phyloP scores from a whole-genome alignment of 108 stramenopile species.

The Cyclotella choctawhatcheeana region DNA sequence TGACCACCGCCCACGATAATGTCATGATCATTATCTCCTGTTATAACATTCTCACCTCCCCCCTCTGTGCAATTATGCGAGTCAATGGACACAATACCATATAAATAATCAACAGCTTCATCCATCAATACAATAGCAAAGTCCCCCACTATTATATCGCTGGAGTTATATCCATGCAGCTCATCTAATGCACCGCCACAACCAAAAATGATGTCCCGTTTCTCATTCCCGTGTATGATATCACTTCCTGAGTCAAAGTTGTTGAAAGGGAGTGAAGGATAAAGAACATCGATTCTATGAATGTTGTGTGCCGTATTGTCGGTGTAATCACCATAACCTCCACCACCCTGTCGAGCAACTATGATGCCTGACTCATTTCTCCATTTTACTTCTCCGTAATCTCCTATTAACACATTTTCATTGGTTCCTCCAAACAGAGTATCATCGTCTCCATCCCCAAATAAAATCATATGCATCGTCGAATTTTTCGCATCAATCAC shows the following conservation, averaged over 20 bases:
- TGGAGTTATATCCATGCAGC: slow-evolving; percentile 17
- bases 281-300: slow-evolving; percentile 8
- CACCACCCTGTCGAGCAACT: slow-evolving; percentile 14
- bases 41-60: slow-evolving; percentile 16
- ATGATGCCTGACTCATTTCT: slow-evolving; percentile 12
- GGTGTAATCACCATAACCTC: slow-evolving; percentile 51
- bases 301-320: slow-evolving; percentile 26
- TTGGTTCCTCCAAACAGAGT: too few relatives aligned
- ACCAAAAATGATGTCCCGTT: slow-evolving; percentile 33
- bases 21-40: slow-evolving; percentile 16
- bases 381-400: slow-evolving; percentile 45
- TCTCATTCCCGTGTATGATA: slow-evolving; percentile 21
- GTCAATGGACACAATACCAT: slow-evolving; percentile 6
- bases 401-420: slow-evolving; percentile 51
- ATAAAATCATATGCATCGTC: slow-evolving; percentile 37
- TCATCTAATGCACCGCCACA: slow-evolving; percentile 7
- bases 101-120: slow-evolving; percentile 19
- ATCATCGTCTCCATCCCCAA: slow-evolving; percentile 31
- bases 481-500: slow-evolving; percentile 28
- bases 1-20: slow-evolving; percentile 10
- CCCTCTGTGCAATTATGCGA: slow-evolving; percentile 22
- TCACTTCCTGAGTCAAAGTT: slow-evolving; percentile 34
- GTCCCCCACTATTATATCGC: slow-evolving; percentile 20
- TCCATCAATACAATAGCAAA: slow-evolving; percentile 8
- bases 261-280: slow-evolving; percentile 3